Base-by-base conservation (phyloP, 306 rosid genomes). In the Prunus armeniaca region DNA sequence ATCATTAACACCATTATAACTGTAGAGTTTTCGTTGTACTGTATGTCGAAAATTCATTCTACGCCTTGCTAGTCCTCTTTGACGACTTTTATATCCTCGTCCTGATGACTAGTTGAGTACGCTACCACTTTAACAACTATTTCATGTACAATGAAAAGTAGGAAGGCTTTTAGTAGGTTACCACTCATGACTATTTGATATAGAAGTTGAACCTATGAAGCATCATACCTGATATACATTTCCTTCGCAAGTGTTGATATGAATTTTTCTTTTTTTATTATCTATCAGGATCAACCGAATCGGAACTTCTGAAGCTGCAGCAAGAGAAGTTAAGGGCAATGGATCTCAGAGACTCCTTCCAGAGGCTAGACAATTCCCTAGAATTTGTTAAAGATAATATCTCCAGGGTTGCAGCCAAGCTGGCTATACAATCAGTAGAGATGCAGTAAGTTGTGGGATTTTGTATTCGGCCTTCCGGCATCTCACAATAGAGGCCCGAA, bases 361-460 rank as follows among this genome's bases (percentile, higher is more conserved):
- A 81, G 65, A 86, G 89, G 82, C 80, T 83, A 19, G 79, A 86
- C 51, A 72, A 69, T 60, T 83, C 85, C 9, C 38, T 83, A 20
- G 55, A 73, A 54, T 57, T 78, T 15, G 66, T 70, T 46, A 75
- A 78, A 69, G 78, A 70, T 28, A 81, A 50, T 46, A 83, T 79
- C 28, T 82, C 86, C 47, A 65, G 49, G 56, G 84, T 83, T 69
- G 89, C 84, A 2, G 87, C 89, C 67, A 86, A 76, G 73, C 87
- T 83, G 1, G 84, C 89, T 68, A 78, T 86, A 78, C 89, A 86
- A 41, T 83, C 87, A 41, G 47, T 86, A n/a, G 86, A 73, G 77
- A 83, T 76, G 34, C 43, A 63, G 62, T 83, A 51, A 76, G 7
- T 27, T 34, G 25, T 58, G 22, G 19, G 75, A 45, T 49, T 68